A percentile compares a stretch with the other conserved stretches of the same genome.
Conservation (phyloP, 2,329 filamentous ascomycete species). For the Fusarium sp. region DNA sequence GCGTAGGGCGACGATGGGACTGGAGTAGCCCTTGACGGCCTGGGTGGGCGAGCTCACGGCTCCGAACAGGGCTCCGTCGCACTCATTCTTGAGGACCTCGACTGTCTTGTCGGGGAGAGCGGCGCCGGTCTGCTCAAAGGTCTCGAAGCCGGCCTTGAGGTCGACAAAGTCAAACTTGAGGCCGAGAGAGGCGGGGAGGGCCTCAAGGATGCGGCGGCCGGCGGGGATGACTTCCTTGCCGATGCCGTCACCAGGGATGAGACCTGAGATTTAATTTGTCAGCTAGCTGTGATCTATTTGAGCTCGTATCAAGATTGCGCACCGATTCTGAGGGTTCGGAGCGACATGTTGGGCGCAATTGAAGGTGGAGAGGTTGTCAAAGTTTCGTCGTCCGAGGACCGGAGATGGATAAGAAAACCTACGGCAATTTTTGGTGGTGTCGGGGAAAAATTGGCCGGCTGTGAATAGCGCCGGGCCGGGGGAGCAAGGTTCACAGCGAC, state of each 20-base stretch:
- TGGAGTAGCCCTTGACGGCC: conserved; percentile 94
- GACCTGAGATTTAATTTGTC: conserved; percentile 65
- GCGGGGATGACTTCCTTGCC: conserved; percentile 98
- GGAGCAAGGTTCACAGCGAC: conserved; percentile 21
- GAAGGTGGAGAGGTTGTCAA: conserved; percentile 30
- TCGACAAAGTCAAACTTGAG: conserved; percentile 95
- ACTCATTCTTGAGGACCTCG: conserved; percentile 87
- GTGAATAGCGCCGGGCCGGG: conserved; percentile 19
- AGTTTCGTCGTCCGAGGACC: conserved; percentile 43
- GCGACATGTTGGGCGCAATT: conserved; percentile 50
- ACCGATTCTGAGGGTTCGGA: conserved; percentile 57
- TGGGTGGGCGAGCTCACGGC: conserved; percentile 92
- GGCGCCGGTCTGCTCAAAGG: conserved; percentile 88
- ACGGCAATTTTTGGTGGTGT: conserved; percentile 20
- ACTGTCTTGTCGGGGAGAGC: conserved; percentile 93
- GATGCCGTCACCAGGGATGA: conserved; percentile 98
- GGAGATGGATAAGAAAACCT: conserved; percentile 35
- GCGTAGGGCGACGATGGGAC: conserved; percentile 94
- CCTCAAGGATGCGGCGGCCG: conserved; percentile 90
- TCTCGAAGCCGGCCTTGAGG: conserved; percentile 92
- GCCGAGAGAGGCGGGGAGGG: conserved; percentile 88
- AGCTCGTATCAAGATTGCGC: conserved; percentile 2
- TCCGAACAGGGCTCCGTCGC: conserved; percentile 95
- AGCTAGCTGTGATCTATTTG: background rate
- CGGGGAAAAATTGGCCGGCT: conserved; percentile 30